These are phyloP conservation scores for Rubia yunnanensis DNA, from an alignment of 257 asterid genomes.

Conservation along the genomic window DNA sequence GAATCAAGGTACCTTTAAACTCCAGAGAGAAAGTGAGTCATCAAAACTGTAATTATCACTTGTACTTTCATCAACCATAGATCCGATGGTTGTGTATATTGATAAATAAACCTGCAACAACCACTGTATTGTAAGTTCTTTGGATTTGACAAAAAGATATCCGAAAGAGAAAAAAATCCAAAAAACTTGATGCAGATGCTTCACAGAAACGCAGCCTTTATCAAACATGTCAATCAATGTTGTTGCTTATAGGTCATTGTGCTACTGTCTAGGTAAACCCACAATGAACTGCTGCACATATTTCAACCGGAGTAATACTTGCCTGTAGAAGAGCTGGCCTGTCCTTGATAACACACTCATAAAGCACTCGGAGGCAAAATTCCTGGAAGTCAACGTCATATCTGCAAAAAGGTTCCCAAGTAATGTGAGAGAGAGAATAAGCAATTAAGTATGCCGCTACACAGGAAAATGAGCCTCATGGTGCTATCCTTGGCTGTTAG, in stretches of 20 bases:
- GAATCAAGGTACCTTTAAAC: conserved; percentile 62
- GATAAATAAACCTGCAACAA: conserved; percentile 76
- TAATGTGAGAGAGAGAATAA: neutral
- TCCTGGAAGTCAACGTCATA: conserved; percentile 72
- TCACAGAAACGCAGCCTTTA: conserved; percentile 1
- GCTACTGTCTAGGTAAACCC: neutral
- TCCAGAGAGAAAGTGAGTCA: conserved; percentile 58
- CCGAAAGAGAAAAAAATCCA: neutral
- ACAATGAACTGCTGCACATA: neutral
- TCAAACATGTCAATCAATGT: neutral
- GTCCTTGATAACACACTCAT: conserved; percentile 98
- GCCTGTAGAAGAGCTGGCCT: conserved; percentile 92
- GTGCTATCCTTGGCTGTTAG: neutral
- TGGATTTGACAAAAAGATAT: neutral
- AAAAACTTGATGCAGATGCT: neutral
- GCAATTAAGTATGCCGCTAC: neutral
- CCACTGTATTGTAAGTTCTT: neutral
- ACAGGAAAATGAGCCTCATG: neutral
- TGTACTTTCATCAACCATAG: conserved; percentile 47
- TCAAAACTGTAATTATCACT: conserved; percentile 26
- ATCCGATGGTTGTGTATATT: conserved; percentile 62
- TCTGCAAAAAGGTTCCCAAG: conserved; percentile 34
- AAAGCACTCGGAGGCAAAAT: conserved; percentile 84
- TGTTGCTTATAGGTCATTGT: neutral
- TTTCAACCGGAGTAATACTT: conserved; percentile 4